These are phyloP conservation scores for Penicillium sclerotigenum DNA, from an alignment of 2,329 filamentous ascomycete genomes.

Conservation along the genomic window DNA sequence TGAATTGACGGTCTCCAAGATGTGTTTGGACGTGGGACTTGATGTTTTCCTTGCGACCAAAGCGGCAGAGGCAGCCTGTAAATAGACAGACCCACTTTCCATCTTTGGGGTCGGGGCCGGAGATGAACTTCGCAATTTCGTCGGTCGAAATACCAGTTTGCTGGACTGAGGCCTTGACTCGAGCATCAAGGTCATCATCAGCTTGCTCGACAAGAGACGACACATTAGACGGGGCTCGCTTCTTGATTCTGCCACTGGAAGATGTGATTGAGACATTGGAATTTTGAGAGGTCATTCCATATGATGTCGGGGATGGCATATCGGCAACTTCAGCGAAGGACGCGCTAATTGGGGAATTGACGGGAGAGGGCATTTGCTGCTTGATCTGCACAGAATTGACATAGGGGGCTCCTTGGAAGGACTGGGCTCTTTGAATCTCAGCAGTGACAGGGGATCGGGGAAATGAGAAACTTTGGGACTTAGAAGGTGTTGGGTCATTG, in stretches of 20 bases:
- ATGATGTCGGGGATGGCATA: conserved; percentile 31
- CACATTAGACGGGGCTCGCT: conserved; percentile 19
- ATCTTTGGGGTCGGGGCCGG: conserved; percentile 67
- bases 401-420: conserved; percentile 45
- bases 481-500: conserved; percentile 42
- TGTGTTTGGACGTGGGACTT: conserved; percentile 98
- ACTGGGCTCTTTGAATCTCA: conserved; percentile 47
- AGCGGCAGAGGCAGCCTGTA: conserved; percentile 78
- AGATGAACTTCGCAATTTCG: conserved; percentile 73
- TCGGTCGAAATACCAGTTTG: conserved; percentile 85
- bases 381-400: conserved; percentile 37
- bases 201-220: conserved; percentile 36
- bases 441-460: conserved; percentile 33
- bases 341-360: conserved; percentile 48
- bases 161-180: conserved; percentile 60
- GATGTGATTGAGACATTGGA: conserved; percentile 31
- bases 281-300: conserved; percentile 26
- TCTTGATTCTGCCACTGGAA: conserved; percentile 20
- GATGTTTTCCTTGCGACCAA: conserved; percentile 98
- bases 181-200: conserved; percentile 52
- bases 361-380: conserved; percentile 54
- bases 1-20: conserved; percentile 91
- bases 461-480: conserved; percentile 34
- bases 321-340: conserved; percentile 54
- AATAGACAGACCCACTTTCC: conserved; percentile 77